Evolutionary conservation across 1,284 basidiomycete species (phyloP).

Genomic region (Apiotrichum gamsii): DNA sequence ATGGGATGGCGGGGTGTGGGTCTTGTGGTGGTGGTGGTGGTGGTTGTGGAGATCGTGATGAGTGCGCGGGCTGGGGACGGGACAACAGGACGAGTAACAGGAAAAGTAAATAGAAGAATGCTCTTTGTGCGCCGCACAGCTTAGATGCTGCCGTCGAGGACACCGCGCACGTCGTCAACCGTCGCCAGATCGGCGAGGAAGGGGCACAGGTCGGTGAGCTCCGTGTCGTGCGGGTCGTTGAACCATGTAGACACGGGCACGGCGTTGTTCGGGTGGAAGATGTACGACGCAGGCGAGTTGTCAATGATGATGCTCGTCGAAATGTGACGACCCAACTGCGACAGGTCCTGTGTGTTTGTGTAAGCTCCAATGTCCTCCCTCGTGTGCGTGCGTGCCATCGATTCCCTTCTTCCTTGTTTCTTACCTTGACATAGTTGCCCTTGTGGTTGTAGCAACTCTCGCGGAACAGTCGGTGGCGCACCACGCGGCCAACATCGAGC

Average conservation of each 20-base stretch:
- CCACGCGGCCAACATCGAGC: conserved; percentile 84
- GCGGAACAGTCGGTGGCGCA: conserved; percentile 91
- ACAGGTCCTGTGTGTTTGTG: conserved; percentile 67
- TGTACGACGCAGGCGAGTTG: conserved; percentile 97
- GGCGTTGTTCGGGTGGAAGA: conserved; percentile 98
- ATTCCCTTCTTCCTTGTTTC: too few relatives aligned
- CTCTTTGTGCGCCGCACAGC: neutral
- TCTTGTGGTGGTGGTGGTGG: neutral
- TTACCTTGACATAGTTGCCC: conserved; percentile 97
- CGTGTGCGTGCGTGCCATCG: too few relatives aligned
- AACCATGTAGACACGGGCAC: conserved; percentile 99
- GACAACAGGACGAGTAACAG: neutral
- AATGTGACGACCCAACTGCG: conserved; percentile 88
- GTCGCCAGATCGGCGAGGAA: conserved; percentile 82
- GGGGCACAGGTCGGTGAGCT: conserved; percentile 86
- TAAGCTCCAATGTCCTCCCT: too few relatives aligned
- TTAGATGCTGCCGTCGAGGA: conserved; percentile 59
- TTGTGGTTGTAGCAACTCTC: conserved; percentile 99
- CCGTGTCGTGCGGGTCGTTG: conserved; percentile 95
- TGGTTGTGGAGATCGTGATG: neutral
- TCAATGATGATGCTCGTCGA: conserved; percentile 94
- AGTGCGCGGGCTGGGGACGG: neutral
- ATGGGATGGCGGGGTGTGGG: neutral
- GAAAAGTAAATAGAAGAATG: neutral
- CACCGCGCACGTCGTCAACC: conserved; percentile 85